Conservation (phyloP, 163 green algal species). For the Coccomyxa subellipsoidea region DNA sequence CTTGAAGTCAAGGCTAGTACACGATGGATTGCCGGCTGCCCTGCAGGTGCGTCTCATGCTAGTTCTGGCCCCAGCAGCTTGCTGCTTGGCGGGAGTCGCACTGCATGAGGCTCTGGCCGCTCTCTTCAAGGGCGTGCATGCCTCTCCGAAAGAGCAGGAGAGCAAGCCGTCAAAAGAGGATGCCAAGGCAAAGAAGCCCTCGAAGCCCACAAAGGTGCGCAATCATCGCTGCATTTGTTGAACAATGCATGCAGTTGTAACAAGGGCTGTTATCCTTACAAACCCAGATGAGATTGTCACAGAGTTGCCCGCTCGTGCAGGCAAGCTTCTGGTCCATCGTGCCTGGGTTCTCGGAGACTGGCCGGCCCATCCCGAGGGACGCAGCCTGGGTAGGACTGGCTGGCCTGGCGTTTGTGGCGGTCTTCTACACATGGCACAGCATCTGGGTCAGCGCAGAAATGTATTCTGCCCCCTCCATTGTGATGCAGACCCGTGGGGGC, state of each 20-base stretch:
- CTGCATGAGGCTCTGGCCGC: conserved; percentile 63
- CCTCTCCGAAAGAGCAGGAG: neutral
- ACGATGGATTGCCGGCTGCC: neutral
- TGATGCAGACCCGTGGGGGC: conserved; percentile 68
- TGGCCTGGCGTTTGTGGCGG: conserved; percentile 29
- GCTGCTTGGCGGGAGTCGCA: conserved; percentile 80
- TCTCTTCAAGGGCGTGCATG: conserved; percentile 43
- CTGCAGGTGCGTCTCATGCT: conserved; percentile 88
- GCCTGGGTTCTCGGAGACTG: neutral
- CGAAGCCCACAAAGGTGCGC: conserved; percentile 4
- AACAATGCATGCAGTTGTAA: no score
- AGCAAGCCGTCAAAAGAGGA: conserved; percentile 9
- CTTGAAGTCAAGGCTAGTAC: no score
- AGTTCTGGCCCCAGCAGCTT: conserved; percentile 84
- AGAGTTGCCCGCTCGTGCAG: neutral
- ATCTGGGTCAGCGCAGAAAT: conserved; percentile 86
- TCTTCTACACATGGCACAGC: conserved; percentile 64
- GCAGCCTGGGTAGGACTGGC: conserved; percentile 32
- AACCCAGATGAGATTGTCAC: no score
- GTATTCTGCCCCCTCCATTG: conserved; percentile 93
- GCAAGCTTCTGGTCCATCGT: neutral
- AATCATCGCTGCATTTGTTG: neutral
- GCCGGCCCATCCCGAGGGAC: conserved; percentile 35
- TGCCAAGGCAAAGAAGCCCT: conserved; percentile 13
- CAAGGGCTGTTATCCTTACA: no score